A percentile compares a stretch with the other conserved stretches of the same genome.
Evolutionary conservation across 2,329 filamentous ascomycete species (phyloP).

Genomic region (Sclerotinia glacialis): DNA sequence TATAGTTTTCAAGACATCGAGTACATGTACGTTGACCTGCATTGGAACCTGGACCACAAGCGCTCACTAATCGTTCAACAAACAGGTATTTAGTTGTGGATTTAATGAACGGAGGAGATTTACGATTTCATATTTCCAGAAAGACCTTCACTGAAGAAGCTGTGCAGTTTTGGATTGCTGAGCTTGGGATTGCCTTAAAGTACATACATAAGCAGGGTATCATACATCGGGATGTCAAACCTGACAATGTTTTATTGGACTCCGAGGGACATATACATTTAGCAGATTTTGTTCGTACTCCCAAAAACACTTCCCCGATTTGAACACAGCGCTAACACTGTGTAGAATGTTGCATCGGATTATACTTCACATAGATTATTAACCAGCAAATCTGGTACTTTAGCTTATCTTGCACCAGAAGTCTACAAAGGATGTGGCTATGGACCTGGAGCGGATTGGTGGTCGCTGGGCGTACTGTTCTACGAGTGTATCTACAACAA

Average conservation of each 20-base stretch:
- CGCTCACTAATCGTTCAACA: slow-evolving; percentile 2
- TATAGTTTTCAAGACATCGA: slow-evolving; percentile 99
- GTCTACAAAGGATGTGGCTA: slow-evolving; percentile 92
- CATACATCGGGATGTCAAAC: slow-evolving; percentile 88
- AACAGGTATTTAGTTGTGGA: slow-evolving; percentile 86
- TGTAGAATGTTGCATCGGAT: slow-evolving; percentile 92
- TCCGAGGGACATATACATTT: slow-evolving; percentile 92
- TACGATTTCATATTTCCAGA: slow-evolving; percentile 95
- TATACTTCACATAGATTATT: slow-evolving; percentile 77
- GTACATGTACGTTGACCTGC: slow-evolving; percentile 70
- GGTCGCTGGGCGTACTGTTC: slow-evolving; percentile 96
- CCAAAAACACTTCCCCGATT: slow-evolving; percentile 14
- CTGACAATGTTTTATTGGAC: slow-evolving; percentile 85
- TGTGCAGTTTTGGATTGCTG: slow-evolving; percentile 93
- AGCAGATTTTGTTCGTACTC: slow-evolving; percentile 81
- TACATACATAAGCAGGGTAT: slow-evolving; percentile 86
- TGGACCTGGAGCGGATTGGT: slow-evolving; percentile 91
- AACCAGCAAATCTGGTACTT: slow-evolving; percentile 93
- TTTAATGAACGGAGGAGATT: slow-evolving; percentile 94
- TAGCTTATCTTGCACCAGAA: slow-evolving; percentile 93
- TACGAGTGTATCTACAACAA: slow-evolving; percentile 99
- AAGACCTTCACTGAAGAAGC: slow-evolving; percentile 98
- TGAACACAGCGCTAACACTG: slow-evolving; percentile 40
- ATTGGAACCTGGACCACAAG: not conserved
- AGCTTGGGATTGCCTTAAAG: slow-evolving; percentile 84